Percentiles rank a stretch among this genome's conserved stretches.
Conservation (phyloP, 192 early-diverging fungal species). For the Rhizoclosmatium globosum region DNA sequence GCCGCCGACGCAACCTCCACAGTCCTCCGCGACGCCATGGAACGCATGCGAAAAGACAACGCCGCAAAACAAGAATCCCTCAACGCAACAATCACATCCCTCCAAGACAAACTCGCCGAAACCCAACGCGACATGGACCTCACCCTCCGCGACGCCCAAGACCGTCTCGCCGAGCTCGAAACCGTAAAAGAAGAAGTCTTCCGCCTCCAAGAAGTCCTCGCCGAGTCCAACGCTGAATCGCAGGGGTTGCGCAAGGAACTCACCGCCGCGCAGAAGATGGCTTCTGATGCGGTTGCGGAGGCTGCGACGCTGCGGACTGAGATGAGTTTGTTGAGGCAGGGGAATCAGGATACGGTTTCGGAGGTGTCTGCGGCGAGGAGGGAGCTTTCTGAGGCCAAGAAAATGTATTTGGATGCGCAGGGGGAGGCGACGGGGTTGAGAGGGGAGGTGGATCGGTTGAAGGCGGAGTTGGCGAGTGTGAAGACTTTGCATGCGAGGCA, state of each 20-base stretch:
- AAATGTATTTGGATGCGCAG: constrained; percentile 3
- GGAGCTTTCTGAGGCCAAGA: constrained; percentile 18
- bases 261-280: constrained; percentile 5
- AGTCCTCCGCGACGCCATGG: constrained; percentile 29
- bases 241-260: constrained; percentile 18
- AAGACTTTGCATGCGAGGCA: constrained; percentile 13
- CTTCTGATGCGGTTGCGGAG: constrained; percentile 1
- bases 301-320: constrained; percentile 16
- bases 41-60: constrained; percentile 34
- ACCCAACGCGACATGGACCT: background rate
- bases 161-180: background rate
- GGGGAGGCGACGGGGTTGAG: background rate
- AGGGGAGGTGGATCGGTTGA: background rate
- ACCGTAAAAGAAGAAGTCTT: background rate
- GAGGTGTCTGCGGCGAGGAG: background rate
- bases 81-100: background rate
- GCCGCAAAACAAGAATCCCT: background rate
- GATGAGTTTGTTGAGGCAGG: constrained; percentile 23
- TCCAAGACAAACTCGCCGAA: constrained; percentile 10
- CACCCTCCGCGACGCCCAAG: background rate
- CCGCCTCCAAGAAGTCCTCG: background rate
- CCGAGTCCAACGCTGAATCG: background rate
- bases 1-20: background rate
- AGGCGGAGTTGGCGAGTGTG: background rate
- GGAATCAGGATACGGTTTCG: background rate